phyloP scores from a whole-genome alignment of 192 early-diverging fungal species.

The Bifiguratus adelaidae region DNA sequence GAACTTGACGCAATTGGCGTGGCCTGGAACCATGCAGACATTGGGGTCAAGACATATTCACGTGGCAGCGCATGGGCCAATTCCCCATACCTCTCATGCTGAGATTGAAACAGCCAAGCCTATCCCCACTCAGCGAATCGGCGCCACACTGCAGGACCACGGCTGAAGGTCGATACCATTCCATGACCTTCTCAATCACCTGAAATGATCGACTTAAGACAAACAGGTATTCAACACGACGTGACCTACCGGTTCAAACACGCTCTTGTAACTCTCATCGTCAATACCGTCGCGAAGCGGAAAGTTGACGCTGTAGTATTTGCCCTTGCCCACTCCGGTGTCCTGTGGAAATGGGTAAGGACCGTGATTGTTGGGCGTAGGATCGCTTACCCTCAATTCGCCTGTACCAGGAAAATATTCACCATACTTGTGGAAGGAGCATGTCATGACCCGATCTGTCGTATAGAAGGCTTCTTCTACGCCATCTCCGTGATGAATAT shows the following conservation, averaged over 20 bases:
- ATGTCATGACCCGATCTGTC: constrained; percentile 91
- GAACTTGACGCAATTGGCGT: constrained; percentile 85
- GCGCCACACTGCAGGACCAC: constrained; percentile 96
- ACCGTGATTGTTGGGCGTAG: too few relatives aligned
- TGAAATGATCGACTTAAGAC: constrained; percentile 3
- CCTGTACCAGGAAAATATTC: constrained; percentile 96
- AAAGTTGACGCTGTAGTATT: constrained; percentile 91
- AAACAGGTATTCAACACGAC: background rate
- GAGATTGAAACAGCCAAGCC: constrained; percentile 91
- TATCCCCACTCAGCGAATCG: constrained; percentile 90
- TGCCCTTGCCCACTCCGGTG: constrained; percentile 76
- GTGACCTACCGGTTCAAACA: constrained; percentile 45
- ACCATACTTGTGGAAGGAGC: constrained; percentile 93
- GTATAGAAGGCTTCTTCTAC: constrained; percentile 92
- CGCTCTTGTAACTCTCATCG: constrained; percentile 73
- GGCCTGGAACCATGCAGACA: constrained; percentile 35
- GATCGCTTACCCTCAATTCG: constrained; percentile 32
- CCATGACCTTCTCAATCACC: constrained; percentile 92
- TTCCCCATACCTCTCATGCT: constrained; percentile 59
- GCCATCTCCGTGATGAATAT: constrained; percentile 91
- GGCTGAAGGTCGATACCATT: constrained; percentile 82
- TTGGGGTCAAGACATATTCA: background rate
- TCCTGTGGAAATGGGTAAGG: too few relatives aligned
- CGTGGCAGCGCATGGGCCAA: constrained; percentile 3
- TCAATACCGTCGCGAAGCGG: constrained; percentile 93